Base-by-base conservation (phyloP, 2,329 filamentous ascomycete species). In the Calycina marina region DNA sequence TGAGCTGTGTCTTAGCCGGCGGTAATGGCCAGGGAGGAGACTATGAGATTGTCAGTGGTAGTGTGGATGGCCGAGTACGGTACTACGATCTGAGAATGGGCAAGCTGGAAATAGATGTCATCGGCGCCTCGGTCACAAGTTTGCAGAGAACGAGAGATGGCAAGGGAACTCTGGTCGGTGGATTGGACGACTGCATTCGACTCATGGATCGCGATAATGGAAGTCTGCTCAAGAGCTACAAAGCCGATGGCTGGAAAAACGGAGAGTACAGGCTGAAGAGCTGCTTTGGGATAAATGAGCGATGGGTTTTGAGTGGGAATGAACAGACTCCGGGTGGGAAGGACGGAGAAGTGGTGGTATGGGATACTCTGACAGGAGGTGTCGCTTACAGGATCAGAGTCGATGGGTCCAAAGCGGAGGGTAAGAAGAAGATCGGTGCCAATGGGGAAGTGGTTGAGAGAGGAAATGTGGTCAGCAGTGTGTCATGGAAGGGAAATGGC, bases 11-110 rank as follows among this genome's bases (percentile, higher is more conserved):
- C 2, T 18, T 49, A 14, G 43, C 37, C 13, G 28, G 34, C 3
- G 40, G 35, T 8, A 35, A 14, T 28, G 30, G 32, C 5, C 26
- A 31, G 12, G 33, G 38, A 31, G 30, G 58, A 12, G 65, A 59
- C 1, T 49, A 60, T 5, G 68, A 73, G 55, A 70, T 96, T 30
- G 56, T 84, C 2, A 67, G 70, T 1, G 84, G 78, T 0, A 86
- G 82, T 52, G 82, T 93, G 35, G 88, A 96, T 56, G 86, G 86
- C 2, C 65, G 79, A 36, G 71, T 92, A 1, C 63, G 88, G 33
- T 66, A 66, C 38, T 94, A 96, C 57, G 88, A 96, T 58, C 58
- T 93, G 25, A 67, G 84, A 34, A 79, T 72, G 64, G 86, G 86
- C 0, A 63, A 62, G 32, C 65, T 75, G 30, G 69, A 72, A 4